These are phyloP conservation scores for Candida albicans DNA, from an alignment of 1,139 yeast genomes.

Conservation along the genomic window DNA sequence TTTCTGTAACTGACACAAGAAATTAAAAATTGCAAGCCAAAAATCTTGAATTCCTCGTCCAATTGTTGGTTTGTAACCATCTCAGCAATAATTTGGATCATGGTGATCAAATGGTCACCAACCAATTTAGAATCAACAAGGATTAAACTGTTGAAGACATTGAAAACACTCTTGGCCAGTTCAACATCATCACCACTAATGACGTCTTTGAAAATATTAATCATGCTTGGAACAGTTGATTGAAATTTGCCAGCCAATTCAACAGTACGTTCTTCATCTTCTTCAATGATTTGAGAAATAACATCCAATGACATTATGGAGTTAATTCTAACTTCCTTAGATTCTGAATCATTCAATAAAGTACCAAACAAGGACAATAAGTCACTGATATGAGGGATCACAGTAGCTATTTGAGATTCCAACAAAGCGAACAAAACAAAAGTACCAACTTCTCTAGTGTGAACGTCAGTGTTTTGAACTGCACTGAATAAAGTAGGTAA, in stretches of 20 bases:
- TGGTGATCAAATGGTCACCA: slow-evolving; percentile 70
- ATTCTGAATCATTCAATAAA: slow-evolving; percentile 67
- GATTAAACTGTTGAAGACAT: slow-evolving; percentile 78
- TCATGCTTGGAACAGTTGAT: slow-evolving; percentile 74
- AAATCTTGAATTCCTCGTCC: slow-evolving; percentile 80
- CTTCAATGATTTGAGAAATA: slow-evolving; percentile 67
- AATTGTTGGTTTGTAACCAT: slow-evolving; percentile 65
- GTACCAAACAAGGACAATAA: slow-evolving; percentile 67
- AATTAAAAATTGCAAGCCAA: slow-evolving; percentile 82
- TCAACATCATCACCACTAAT: slow-evolving; percentile 70
- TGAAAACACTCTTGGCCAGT: slow-evolving; percentile 74
- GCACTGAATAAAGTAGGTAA: slow-evolving; percentile 71
- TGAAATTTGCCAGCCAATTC: slow-evolving; percentile 61
- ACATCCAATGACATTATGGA: slow-evolving; percentile 82
- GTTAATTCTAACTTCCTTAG: slow-evolving; percentile 75
- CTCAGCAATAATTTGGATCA: slow-evolving; percentile 74
- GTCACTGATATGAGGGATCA: slow-evolving; percentile 62
- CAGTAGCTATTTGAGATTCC: slow-evolving; percentile 69
- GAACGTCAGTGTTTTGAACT: slow-evolving; percentile 56
- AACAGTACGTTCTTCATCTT: slow-evolving; percentile 34
- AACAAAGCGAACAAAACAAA: slow-evolving; percentile 76
- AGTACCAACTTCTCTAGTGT: slow-evolving; percentile 80
- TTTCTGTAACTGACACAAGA: slow-evolving; percentile 74
- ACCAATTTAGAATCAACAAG: slow-evolving; percentile 74
- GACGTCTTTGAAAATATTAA: slow-evolving; percentile 76